These are phyloP conservation scores for Hydnum rufescens DNA, from an alignment of 768 basidiomycete species.

Conservation along the genomic window DNA sequence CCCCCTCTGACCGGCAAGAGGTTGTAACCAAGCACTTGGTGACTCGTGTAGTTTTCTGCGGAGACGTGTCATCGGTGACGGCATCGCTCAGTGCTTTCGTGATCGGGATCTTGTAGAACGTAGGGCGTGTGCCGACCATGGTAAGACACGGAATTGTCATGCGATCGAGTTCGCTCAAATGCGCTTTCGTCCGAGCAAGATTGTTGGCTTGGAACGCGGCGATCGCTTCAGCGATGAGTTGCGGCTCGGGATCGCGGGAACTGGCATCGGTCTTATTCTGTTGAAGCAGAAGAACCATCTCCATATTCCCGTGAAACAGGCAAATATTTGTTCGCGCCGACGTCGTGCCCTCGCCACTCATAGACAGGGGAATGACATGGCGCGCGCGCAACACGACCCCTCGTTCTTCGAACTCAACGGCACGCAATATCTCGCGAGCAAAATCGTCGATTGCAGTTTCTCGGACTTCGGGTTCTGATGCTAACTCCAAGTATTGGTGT, in stretches of 20 bases:
- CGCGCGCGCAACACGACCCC: neutral
- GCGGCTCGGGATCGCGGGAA: conserved; percentile 17
- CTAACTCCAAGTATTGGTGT: too few species aligned
- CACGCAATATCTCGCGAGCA: neutral
- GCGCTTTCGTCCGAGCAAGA: neutral
- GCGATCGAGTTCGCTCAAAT: neutral
- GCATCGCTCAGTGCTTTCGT: conserved; percentile 10
- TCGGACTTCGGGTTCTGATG: too few species aligned
- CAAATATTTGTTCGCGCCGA: conserved; percentile 17
- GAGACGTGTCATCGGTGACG: conserved; percentile 4
- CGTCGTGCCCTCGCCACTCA: conserved; percentile 15
- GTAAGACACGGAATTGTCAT: conserved; percentile 10
- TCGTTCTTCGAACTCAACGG: neutral
- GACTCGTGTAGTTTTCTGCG: neutral
- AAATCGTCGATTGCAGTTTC: neutral
- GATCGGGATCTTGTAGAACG: conserved; percentile 11
- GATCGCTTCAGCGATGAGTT: conserved; percentile 18
- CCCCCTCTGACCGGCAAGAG: neutral
- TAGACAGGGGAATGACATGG: conserved; percentile 10
- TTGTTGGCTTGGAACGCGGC: conserved; percentile 13
- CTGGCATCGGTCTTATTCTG: conserved; percentile 13
- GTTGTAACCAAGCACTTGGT: neutral
- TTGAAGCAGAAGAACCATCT: conserved; percentile 15
- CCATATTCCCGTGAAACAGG: conserved; percentile 13
- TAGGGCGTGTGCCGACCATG: conserved; percentile 10